These are phyloP conservation scores for Pistacia integerrima DNA, from an alignment of 345 rosid species.

Conservation along the genomic window DNA sequence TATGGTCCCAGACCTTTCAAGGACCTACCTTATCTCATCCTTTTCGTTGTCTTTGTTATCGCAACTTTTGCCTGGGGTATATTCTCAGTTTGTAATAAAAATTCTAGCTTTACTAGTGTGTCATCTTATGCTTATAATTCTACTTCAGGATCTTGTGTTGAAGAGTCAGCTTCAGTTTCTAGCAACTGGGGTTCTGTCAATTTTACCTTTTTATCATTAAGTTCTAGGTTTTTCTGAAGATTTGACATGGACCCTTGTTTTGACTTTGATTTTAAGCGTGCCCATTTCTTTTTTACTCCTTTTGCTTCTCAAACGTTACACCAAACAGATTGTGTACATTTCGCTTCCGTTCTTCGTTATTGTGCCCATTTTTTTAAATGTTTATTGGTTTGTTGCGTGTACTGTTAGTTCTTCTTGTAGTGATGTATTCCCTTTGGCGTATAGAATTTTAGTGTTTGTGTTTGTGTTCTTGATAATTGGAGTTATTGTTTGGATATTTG, in stretches of 20 bases:
- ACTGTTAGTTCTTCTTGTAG: constrained; percentile 70
- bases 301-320: constrained; percentile 72
- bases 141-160: constrained; percentile 58
- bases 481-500: constrained; percentile 70
- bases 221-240: constrained; percentile 34
- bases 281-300: constrained; percentile 73
- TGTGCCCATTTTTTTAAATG: constrained; percentile 66
- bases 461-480: constrained; percentile 72
- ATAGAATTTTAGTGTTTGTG: constrained; percentile 68
- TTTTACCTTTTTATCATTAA: constrained; percentile 27
- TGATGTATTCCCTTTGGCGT: constrained; percentile 61
- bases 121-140: constrained; percentile 61
- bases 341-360: constrained; percentile 77
- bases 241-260: constrained; percentile 71
- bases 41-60: constrained; percentile 60
- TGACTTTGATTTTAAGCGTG: constrained; percentile 63
- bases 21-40: constrained; percentile 71
- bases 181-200: constrained; percentile 25
- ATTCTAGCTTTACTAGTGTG: constrained; percentile 45
- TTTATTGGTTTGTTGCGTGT: constrained; percentile 95
- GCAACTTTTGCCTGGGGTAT: constrained; percentile 79
- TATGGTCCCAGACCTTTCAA: constrained; percentile 74
- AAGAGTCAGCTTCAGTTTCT: constrained; percentile 19
- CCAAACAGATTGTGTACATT: constrained; percentile 80
- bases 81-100: constrained; percentile 64